Conservation (phyloP, 108 stramenopile genomes). For the Nitzschia sp. region DNA sequence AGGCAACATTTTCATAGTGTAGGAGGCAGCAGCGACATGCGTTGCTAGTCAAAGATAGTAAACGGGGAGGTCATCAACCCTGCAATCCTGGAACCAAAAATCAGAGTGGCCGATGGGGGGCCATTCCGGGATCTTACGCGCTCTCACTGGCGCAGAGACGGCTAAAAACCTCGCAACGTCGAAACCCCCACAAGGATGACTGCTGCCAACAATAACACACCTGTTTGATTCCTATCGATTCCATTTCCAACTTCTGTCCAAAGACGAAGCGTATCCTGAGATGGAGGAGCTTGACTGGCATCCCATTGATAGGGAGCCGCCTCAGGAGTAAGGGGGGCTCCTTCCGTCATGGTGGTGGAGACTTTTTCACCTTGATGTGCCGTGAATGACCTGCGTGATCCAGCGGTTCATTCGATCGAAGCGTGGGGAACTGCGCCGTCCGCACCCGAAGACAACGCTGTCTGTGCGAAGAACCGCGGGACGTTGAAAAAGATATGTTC, state of each 20-base stretch:
- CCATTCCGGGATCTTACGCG: background rate
- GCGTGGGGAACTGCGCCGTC: no score
- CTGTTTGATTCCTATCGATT: constrained; percentile 69
- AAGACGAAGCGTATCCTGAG: constrained; percentile 41
- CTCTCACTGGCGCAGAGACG: background rate
- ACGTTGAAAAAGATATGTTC: no score
- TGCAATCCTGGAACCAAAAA: no score
- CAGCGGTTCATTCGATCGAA: background rate
- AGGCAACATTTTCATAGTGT: background rate
- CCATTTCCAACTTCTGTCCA: constrained; percentile 78
- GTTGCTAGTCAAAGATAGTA: background rate
- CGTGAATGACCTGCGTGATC: background rate
- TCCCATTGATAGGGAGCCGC: constrained; percentile 30
- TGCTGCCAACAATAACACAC: constrained; percentile 28
- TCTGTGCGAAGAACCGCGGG: no score
- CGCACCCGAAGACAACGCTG: no score
- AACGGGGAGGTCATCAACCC: background rate
- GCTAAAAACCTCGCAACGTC: constrained; percentile 14
- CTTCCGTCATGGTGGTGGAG: constrained; percentile 28
- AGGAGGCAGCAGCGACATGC: no score
- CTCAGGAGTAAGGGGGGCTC: constrained; percentile 13
- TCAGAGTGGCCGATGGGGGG: background rate
- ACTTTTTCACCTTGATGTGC: no score
- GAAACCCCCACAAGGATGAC: background rate
- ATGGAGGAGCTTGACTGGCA: constrained; percentile 21